Evolutionary conservation across 2,329 filamentous ascomycete genomes (phyloP).

Genomic region (Helicocarpus griseus): DNA sequence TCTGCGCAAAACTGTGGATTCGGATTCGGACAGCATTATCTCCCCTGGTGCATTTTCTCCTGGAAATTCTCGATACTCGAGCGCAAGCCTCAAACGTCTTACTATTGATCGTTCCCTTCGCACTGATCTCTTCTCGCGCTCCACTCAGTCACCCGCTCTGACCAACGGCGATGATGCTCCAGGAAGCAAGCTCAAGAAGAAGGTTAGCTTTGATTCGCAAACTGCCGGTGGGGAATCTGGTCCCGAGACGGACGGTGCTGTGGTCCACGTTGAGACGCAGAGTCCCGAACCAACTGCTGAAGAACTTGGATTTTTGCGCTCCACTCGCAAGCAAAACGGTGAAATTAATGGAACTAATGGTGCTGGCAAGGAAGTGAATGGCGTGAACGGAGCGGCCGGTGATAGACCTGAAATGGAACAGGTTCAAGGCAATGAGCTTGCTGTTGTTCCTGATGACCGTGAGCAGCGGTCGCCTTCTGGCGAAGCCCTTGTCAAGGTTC

Average conservation of each 20-base stretch:
- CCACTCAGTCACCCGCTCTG: constrained; percentile 25
- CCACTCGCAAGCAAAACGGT: constrained; percentile 36
- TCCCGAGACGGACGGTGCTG: constrained; percentile 35
- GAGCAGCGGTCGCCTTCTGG: constrained; percentile 37
- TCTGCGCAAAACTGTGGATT: constrained; percentile 68
- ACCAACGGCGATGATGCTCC: constrained; percentile 34
- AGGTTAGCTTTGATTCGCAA: constrained; percentile 81
- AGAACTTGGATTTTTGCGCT: constrained; percentile 52
- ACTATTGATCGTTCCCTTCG: constrained; percentile 83
- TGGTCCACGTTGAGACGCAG: constrained; percentile 43
- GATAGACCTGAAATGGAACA: constrained; percentile 57
- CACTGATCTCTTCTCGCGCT: constrained; percentile 48
- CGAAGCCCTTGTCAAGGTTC: constrained; percentile 21
- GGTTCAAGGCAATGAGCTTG: constrained; percentile 63
- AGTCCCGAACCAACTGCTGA: constrained; percentile 47
- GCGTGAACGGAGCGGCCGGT: constrained; percentile 10
- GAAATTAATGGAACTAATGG: constrained; percentile 31
- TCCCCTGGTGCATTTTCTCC: constrained; percentile 76
- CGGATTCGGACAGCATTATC: constrained; percentile 70
- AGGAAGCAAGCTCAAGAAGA: constrained; percentile 50
- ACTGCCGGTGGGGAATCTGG: constrained; percentile 35
- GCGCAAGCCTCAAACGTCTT: constrained; percentile 73
- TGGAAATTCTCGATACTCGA: constrained; percentile 54
- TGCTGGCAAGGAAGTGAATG: constrained; percentile 22
- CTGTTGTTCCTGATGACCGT: constrained; percentile 59